phyloP scores from a whole-genome alignment of 768 basidiomycete genomes.

The Pleurotus sapidus region DNA sequence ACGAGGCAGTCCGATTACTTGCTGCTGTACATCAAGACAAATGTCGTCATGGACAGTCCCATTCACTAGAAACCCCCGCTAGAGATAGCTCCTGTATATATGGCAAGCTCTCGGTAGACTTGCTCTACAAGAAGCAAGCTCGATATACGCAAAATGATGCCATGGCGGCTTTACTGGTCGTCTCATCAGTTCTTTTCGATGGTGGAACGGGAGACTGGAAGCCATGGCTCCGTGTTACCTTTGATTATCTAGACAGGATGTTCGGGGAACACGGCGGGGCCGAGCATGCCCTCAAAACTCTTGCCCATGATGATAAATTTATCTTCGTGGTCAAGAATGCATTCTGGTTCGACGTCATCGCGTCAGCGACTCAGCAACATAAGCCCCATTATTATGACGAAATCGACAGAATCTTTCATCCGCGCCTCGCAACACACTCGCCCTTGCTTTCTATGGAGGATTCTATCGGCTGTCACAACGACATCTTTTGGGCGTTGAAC shows the following conservation, averaged over 20 bases:
- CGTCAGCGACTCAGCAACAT: constrained; percentile 64
- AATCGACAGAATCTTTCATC: constrained; percentile 57
- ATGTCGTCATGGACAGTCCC: constrained; percentile 8
- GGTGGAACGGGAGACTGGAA: constrained; percentile 74
- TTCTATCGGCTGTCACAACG: constrained; percentile 84
- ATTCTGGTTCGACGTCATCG: constrained; percentile 87
- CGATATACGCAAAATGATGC: constrained; percentile 51
- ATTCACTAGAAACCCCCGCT: background rate
- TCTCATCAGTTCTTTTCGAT: constrained; percentile 75
- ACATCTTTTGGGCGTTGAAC: constrained; percentile 66
- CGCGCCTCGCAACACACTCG: constrained; percentile 10
- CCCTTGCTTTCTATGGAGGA: constrained; percentile 55
- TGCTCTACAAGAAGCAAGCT: background rate
- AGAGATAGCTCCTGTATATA: background rate
- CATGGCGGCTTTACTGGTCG: constrained; percentile 72
- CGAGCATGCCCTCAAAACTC: constrained; percentile 36
- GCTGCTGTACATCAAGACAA: constrained; percentile 51
- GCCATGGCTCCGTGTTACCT: constrained; percentile 62
- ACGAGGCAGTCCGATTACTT: constrained; percentile 62
- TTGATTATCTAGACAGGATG: constrained; percentile 47
- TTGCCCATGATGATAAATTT: constrained; percentile 41
- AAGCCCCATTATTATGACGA: constrained; percentile 54
- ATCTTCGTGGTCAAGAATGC: constrained; percentile 80
- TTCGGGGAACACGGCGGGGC: constrained; percentile 40
- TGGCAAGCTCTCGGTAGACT: background rate